Base-by-base conservation (phyloP, 2,329 filamentous ascomycete species). In the Podosphaera aphanis region DNA sequence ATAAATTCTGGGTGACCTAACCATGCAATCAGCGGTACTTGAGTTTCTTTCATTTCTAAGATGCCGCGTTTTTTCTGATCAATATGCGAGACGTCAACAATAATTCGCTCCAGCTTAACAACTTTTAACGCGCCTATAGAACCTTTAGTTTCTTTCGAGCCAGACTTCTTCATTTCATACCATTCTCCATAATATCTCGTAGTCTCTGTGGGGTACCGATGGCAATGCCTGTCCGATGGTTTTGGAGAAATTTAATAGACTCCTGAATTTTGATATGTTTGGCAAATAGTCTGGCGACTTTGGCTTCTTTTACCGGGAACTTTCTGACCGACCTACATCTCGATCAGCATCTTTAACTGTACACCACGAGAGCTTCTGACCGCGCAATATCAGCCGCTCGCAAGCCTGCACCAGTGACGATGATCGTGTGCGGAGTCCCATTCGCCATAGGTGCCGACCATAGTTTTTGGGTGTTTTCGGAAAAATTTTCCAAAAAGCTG, bases 221-320 rank as follows among this genome's bases (percentile, higher is more conserved):
- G 2, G 81, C 86, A 51, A 95, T 82, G 23, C 84, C 83, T 11
- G 85, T 83, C 49, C 78, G 77, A 52, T 64, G 67, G 46, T 64
- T 69, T 56, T 80, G 70, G 37, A 93, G 73, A 58, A 81, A 82
- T 48, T 79, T 69, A 45, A 86, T 74, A 29, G 86, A 82, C 55
- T 95, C 88, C 45, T 83, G 74, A 10, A 98, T 63, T 64, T 98
- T 98, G 66, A 98, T 93, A 61, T 98, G 90, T 62, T 98, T 98
- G 27, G 90, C 88, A 61, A 98, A 98, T 59, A 98, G 67, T 62
- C 98, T 98, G 2, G 83, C 81, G 1, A 98, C 77, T 40, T 74
- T 71, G 43, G 71, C 75, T 7, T 83, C 76, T 60, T 90, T 84
- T 45, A 70, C 77, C 58, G 86, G 82, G 55, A 90, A 88, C 52